Evolutionary conservation across 2,329 filamentous ascomycete species (phyloP), one percentile per base, ranked within the genome.

Genomic region (Sclerotinia trifoliorum): DNA sequence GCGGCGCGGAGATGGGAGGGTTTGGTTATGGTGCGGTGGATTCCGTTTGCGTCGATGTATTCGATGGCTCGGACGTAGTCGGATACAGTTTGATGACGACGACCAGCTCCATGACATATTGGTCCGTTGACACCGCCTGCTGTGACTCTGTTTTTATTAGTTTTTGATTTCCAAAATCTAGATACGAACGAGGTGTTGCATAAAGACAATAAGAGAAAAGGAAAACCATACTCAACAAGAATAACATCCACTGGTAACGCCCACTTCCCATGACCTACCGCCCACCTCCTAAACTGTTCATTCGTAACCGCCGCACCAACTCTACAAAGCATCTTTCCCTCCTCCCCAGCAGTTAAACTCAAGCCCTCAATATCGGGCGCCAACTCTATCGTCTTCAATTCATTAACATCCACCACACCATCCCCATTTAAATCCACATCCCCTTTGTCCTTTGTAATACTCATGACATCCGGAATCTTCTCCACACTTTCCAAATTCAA

Each of bases 71-170:
- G 78, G 55, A 84, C 81, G 52, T 81, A 78, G 69, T 84, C 82
- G 54, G 79, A 81, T 8, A 83, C 73, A 0, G 81, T 82, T 57
- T 80, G 76, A 68, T 83, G 80, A 7, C 71, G 70, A 19, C 79
- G 78, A 15, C 82, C 82, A 1, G 80, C 81, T 3, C 82, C 82
- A 65, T 84, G 82, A 72, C 82, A 83, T 58, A 82, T 81, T 0
- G 80, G 78, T 0, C 74, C 80, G 64, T 83, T 83, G 8, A 79
- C 78, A 2, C 82, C 82, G 11, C 81, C 81, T 56, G 81, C 76
- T 0, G 82, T 84, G 56, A 83, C 80, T 70, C 76, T 73, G 35
- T 32, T 32, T 26, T 54, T 15, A 17, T 70, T 61, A 69, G 64
- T 49, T 51, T 32, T 42, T 26, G 13, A 2, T 13, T 2, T 57